Evolutionary conservation across 2,329 filamentous ascomycete genomes (phyloP), one percentile per base, ranked within the genome.

Genomic region (Calonectria hawksworthii): DNA sequence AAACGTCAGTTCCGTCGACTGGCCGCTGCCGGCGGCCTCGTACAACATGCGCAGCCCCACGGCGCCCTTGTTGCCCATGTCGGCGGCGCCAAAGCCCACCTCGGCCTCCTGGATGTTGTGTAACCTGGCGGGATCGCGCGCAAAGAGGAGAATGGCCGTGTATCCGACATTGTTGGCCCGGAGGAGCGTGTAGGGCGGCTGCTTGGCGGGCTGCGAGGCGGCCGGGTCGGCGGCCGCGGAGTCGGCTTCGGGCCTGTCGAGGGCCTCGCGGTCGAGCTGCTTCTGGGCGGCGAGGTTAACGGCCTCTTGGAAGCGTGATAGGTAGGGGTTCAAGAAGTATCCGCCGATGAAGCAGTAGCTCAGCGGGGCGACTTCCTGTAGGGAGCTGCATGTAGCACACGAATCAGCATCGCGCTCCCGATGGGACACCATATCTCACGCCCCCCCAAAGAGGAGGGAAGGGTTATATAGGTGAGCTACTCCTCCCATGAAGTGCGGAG

Each of bases 31-130:
- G 59, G 78, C 80, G 59, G 78, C 81, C 72, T 83, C 76, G 80
- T 95, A 93, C 18, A 92, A 89, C 54, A 97, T 85, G 41, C 96
- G 90, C 75, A 96, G 89, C 0, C 94, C 97, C 0, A 98, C 94
- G 4, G 96, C 96, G 36, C 96, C 97, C 86, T 99, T 99, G 85
- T 98, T 98, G 21, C 96, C 97, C 94, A 98, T 97, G 65, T 96
- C 94, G 73, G 93, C 93, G 1, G 96, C 85, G 0, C 97, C 97
- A 64, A 98, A 94, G 0, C 97, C 96, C 2, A 96, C 93, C 68
- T 94, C 94, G 2, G 94, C 95, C n/a, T 92, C 93, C 77, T 95
- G 91, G n/a, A 97, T 87, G 80, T 91, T 88, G 68, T 87, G 86
- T 67, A 98, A 87, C 30, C 90, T 88, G 11, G 89, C 85, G 0